Base-by-base conservation (phyloP, 2,329 filamentous ascomycete genomes). In the Stagonosporopsis chrysanthemi region DNA sequence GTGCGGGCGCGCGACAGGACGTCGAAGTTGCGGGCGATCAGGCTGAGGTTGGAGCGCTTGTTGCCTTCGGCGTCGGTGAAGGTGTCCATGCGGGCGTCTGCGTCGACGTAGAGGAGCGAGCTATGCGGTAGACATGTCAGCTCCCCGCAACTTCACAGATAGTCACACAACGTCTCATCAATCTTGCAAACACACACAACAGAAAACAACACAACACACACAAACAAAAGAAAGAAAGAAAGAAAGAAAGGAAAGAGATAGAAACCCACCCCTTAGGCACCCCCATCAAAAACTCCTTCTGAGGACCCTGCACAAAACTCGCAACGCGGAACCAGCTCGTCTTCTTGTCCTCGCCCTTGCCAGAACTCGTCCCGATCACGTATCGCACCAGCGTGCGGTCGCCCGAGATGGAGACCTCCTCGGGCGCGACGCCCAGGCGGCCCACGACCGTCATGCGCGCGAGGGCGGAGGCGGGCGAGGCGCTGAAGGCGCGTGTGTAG, bases 361-460 rank as follows among this genome's bases (percentile, higher is more conserved):
- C 92, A 58, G 39, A 54, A 76, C 81, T 88, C 69, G 87, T 90
- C 48, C 86, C 93, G 61, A 99, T 81, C 4, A 87, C 80, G 76
- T 96, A 98, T 69, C 85, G 86, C 71, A 98, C 74, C 56, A 96
- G 71, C 63, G 96, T 90, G 62, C 83, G 84, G 60, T 93, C 93
- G 56, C 92, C 92, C 49, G 81, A 88, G 69, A 85, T 84, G 44
- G 90, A 91, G 35, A 84, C 82, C 65, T 92, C 71, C 82, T 97
- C 93, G 56, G 95, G 94, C 50, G 86, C 84, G 68, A 87, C 85
- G 60, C 86, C 92, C 48, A 99, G 87, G 77, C 92, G 90, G 73
- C 95, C 95, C 67, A 97, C 84, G 77, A 99, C 82, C 71, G 88
- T 90, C 82, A 99, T 90, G 78, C 88, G 90, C 67, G 95, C 91